Base-by-base conservation (phyloP, 1,284 basidiomycete genomes). In the Rhodotorula sp. region DNA sequence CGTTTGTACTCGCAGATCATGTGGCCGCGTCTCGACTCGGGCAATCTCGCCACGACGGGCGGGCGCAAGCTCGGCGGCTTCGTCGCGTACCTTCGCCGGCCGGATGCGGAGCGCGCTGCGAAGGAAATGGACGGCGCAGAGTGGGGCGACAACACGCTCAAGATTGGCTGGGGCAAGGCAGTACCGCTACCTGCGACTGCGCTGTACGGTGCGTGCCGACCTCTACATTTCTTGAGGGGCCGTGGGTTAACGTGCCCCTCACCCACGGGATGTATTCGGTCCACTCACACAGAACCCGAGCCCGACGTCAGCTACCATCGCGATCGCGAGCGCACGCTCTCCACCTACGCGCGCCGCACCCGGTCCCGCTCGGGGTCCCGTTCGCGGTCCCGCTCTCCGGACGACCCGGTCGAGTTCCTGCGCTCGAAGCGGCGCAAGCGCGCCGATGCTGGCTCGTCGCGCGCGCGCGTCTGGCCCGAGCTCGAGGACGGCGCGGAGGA, bases 121-220 rank as follows among this genome's bases (percentile, higher is more conserved):
- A 88, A 89, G 34, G 90, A 95, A 78, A 87, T 91, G 62, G 95
- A 98, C 78, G 94, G 94, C 0, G 89, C 89, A 70, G 91, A 93
- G 61, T 98, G 94, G 94, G 91, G 90, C 68, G 94, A 93, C 0
- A 90, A 86, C 52, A 81, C 91, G 41, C 82, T 99, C 25, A 86
- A 91, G 42, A 90, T 95, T 21, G 92, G 93, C 25, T 99, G 96
- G 95, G 95, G 94, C 77, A 98, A 97, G 81, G 90, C 92, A 3
- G 91, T 98, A 23, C 90, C 92, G 12, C 84, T 96, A 64, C 93
- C 91, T 21, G 82, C 85, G 0, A 89, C 88, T 79, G 86, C 94
- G 2, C 84, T 90, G 75, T 97, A 91, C 83, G 88, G 94, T 96
- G 73, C 76, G 88, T 80, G n/a, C n/a, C 13, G 34, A 34, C 34